Conservation (phyloP, 2,329 filamentous ascomycete genomes). For the Hymenoscyphus scutula region DNA sequence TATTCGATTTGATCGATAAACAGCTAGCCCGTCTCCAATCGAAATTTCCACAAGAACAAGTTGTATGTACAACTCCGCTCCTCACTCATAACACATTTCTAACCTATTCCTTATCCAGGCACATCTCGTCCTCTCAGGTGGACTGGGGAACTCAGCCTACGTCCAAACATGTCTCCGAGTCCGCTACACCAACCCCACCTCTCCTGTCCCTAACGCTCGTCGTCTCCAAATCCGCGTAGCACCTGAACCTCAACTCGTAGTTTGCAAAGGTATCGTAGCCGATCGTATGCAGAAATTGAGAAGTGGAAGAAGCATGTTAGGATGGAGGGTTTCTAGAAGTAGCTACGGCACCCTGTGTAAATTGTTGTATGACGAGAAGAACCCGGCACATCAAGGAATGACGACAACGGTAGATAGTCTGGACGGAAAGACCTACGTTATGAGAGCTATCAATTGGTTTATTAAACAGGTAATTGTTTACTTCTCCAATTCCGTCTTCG, state of each 20-base stretch:
- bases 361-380: conserved; percentile 13
- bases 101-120: conserved; percentile 20
- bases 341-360: conserved; percentile 21
- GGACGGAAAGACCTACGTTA: conserved; percentile 23
- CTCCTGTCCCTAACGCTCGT: conserved; percentile 15
- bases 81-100: neutral
- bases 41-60: conserved; percentile 18
- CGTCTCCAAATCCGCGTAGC: conserved; percentile 20
- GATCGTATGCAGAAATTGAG: conserved; percentile 21
- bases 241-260: conserved; percentile 25
- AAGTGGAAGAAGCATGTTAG: conserved; percentile 17
- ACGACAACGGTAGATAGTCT: conserved; percentile 14
- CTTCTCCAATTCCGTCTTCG: neutral
- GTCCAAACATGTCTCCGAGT: conserved; percentile 38
- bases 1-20: conserved; percentile 22
- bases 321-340: conserved; percentile 19
- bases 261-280: conserved; percentile 26
- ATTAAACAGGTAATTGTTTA: conserved; percentile 19
- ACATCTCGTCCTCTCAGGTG: conserved; percentile 43
- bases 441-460: conserved; percentile 20
- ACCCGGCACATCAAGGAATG: conserved; percentile 16
- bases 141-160: conserved; percentile 43
- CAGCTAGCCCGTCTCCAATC: conserved; percentile 17
- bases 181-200: conserved; percentile 27
- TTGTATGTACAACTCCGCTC: conserved; percentile 10